Evolutionary conservation across 371 early-diverging fungal genomes (phyloP).

Genomic region (Mortierella sp.): DNA sequence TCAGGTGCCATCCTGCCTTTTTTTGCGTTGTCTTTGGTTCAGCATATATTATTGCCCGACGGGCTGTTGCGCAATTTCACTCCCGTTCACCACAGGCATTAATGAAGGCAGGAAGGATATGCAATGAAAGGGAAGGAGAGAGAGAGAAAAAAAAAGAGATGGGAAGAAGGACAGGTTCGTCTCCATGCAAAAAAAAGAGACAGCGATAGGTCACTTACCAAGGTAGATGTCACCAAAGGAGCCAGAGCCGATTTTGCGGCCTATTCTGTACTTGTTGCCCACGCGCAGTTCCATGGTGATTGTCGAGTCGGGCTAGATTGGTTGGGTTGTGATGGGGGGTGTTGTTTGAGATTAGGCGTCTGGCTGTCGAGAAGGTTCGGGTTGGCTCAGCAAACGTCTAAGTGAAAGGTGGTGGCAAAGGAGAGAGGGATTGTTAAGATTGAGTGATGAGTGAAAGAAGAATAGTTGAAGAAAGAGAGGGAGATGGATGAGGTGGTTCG

Average conservation of each 20-base stretch:
- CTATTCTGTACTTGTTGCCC: slow-evolving; percentile 95
- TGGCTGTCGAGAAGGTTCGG: neutral
- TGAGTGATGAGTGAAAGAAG: neutral
- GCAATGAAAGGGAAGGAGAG: neutral
- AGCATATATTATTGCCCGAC: neutral
- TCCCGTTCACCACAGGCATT: neutral
- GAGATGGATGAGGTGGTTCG: neutral
- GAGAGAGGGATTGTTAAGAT: neutral
- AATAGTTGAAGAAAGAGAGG: neutral
- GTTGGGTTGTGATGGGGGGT: neutral
- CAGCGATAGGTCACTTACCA: slow-evolving; percentile 66
- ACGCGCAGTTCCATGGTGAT: slow-evolving; percentile 61
- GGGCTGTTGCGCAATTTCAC: slow-evolving; percentile 2
- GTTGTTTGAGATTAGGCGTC: neutral
- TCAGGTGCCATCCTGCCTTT: neutral
- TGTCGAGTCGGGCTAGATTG: slow-evolving; percentile 19
- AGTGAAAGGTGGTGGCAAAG: neutral
- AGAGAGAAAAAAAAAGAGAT: neutral
- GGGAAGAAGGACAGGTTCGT: no score
- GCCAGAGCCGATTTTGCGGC: slow-evolving; percentile 98
- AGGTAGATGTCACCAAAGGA: slow-evolving; percentile 99
- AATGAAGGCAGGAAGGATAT: neutral
- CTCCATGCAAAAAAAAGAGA: no score
- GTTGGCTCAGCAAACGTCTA: neutral
- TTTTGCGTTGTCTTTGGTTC: neutral